These are phyloP conservation scores for Solanum lycopersicoides DNA, from an alignment of 257 asterid species.

Conservation along the genomic window DNA sequence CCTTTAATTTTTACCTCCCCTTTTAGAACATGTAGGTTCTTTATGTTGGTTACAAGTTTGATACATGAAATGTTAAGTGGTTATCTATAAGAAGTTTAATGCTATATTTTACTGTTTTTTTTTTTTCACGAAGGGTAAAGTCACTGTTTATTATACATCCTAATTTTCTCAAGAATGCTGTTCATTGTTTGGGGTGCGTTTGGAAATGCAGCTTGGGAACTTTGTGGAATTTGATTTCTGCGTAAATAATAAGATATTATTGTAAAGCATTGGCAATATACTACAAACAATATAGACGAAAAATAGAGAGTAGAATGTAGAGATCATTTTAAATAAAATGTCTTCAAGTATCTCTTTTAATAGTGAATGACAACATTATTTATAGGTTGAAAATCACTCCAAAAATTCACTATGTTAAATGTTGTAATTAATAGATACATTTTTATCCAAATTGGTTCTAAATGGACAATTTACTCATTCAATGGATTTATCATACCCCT, in stretches of 20 bases:
- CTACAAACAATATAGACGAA: neutral
- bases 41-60: neutral
- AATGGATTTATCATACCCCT: neutral
- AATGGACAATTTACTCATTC: neutral
- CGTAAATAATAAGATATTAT: neutral
- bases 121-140: neutral
- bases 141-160: neutral
- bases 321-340: too few species aligned
- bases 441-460: neutral
- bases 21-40: neutral
- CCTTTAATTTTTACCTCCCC: neutral
- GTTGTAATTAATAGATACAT: neutral
- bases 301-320: neutral
- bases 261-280: neutral
- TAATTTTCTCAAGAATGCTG: neutral
- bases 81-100: neutral
- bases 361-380: neutral
- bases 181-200: neutral
- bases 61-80: neutral
- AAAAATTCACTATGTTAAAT: neutral
- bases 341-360: neutral
- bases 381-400: neutral
- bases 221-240: neutral
- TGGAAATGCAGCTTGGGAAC: neutral
- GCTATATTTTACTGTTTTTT: neutral